A percentile compares a stretch with the other conserved stretches of the same genome.
phyloP scores from a whole-genome alignment of 192 early-diverging fungal species.

The Coemansia sp. region DNA sequence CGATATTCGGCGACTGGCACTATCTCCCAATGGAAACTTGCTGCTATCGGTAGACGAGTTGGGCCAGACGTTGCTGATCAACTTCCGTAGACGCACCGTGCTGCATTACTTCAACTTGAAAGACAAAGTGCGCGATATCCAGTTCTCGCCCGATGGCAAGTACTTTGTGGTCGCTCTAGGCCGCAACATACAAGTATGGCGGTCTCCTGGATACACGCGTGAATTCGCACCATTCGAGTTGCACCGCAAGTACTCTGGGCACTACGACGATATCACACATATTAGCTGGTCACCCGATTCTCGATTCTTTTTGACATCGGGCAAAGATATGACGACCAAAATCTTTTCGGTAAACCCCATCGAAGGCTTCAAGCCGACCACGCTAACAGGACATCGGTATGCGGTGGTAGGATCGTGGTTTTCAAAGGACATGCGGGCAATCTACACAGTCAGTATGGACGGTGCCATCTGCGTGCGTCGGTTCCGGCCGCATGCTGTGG shows the following conservation, averaged over 20 bases:
- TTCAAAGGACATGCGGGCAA: slow-evolving; percentile 42
- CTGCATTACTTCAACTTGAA: slow-evolving; percentile 91
- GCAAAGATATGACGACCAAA: slow-evolving; percentile 47
- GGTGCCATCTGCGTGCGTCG: slow-evolving; percentile 85
- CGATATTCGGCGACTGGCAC: slow-evolving; percentile 83
- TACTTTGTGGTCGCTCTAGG: slow-evolving; percentile 85
- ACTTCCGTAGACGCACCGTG: slow-evolving; percentile 80
- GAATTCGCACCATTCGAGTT: slow-evolving; percentile 93
- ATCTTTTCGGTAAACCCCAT: slow-evolving; percentile 57
- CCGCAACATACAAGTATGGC: slow-evolving; percentile 85
- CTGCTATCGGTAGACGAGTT: slow-evolving; percentile 91
- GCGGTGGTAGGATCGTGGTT: slow-evolving; percentile 80
- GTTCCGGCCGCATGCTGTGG: slow-evolving; percentile 50
- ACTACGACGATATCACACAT: slow-evolving; percentile 79
- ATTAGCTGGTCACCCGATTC: slow-evolving; percentile 89
- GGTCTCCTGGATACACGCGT: slow-evolving; percentile 83
- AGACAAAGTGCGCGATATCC: slow-evolving; percentile 69
- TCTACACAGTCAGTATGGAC: slow-evolving; percentile 84
- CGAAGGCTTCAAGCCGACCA: slow-evolving; percentile 69
- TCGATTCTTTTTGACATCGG: slow-evolving; percentile 56
- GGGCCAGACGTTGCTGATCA: slow-evolving; percentile 83
- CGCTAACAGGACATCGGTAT: slow-evolving; percentile 82
- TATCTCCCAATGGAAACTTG: slow-evolving; percentile 86
- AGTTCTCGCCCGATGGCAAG: slow-evolving; percentile 91
- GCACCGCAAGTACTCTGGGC: slow-evolving; percentile 73